Evolutionary conservation across 768 basidiomycete species (phyloP), one percentile per base, ranked within the genome.

Genomic region (Rhodotorula toruloides): DNA sequence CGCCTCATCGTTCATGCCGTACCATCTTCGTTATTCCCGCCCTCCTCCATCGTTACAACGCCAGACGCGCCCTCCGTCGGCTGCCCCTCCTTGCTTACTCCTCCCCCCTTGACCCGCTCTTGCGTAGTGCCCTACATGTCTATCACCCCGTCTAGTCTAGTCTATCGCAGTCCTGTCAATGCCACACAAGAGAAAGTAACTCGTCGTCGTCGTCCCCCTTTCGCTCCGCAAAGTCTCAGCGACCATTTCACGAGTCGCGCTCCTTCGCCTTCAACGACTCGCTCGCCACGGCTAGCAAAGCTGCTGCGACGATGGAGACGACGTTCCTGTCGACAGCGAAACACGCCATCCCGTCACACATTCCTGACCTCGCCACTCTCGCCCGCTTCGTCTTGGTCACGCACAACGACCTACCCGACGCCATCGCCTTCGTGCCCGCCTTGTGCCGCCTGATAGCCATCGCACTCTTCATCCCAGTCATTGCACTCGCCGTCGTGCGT

Each of bases 381-480:
- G n/a, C 7, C 14, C 50, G 42, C 31, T 31, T 29, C 29, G 17
- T 55, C 27, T 13, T 61, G 43, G n/a, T 46, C n/a, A 5, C 32
- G 32, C 50, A 61, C 34, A 1, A 46, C 34, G 36, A 48, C 39
- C 52, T 70, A n/a, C 60, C 50, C 10, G 49, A 60, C 12, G 36
- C 32, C 14, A n/a, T 70, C 42, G 42, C 50, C 49, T 43, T 58
- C 29, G 44, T 70, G 32, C 69, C 69, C 19, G 40, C 57, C 31
- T 19, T 61, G 12, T 70, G 61, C 49, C 32, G 69, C 5, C 9
- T 70, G n/a, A 31, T 70, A 13, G 64, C 69, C 7, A 16, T 54
- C 29, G 22, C 25, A 14, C 53, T 60, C 53, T 55, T 70, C 57
- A 16, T 58, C 16, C 69, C 69, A 21, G 64, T 70, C 21, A 34